Conservation (phyloP, 176 grass and related monocot genomes). For the Avena eriantha region DNA sequence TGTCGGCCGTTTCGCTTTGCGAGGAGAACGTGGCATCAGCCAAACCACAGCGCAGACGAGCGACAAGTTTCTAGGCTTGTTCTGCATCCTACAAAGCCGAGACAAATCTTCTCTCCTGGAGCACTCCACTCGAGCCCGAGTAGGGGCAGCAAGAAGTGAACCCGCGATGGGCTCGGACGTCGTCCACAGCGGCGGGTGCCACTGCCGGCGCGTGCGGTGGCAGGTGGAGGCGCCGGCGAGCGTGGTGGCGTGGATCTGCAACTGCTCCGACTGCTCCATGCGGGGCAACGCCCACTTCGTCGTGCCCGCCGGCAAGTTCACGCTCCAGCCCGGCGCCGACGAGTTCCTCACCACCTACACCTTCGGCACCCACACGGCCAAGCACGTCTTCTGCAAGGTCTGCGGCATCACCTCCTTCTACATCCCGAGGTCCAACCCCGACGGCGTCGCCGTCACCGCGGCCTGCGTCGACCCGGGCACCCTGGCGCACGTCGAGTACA, state of each 20-base stretch:
- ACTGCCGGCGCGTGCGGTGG: constrained; percentile 81
- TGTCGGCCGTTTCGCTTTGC: neutral
- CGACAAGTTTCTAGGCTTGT: neutral
- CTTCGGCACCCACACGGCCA: constrained; percentile 86
- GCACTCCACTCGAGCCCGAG: neutral
- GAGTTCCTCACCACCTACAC: constrained; percentile 80
- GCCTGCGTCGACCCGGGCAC: constrained; percentile 79
- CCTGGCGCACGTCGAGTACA: constrained; percentile 66
- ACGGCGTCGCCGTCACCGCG: constrained; percentile 68
- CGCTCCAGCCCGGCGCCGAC: constrained; percentile 43
- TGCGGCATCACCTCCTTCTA: constrained; percentile 95
- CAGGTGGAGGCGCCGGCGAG: constrained; percentile 58
- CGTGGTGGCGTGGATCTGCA: constrained; percentile 75
- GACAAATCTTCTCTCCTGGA: neutral
- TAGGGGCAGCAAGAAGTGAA: neutral
- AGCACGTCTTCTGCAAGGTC: constrained; percentile 79
- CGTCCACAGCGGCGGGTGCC: constrained; percentile 77
- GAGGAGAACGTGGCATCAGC: neutral
- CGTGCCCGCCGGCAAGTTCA: constrained; percentile 68
- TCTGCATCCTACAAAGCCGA: neutral
- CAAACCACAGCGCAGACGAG: neutral
- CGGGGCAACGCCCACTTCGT: constrained; percentile 67
- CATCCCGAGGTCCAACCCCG: constrained; percentile 73
- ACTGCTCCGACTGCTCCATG: constrained; percentile 79
- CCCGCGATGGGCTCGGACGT: constrained; percentile 49